Base-by-base conservation (phyloP, 768 basidiomycete species). In the Cyathus striatus region DNA sequence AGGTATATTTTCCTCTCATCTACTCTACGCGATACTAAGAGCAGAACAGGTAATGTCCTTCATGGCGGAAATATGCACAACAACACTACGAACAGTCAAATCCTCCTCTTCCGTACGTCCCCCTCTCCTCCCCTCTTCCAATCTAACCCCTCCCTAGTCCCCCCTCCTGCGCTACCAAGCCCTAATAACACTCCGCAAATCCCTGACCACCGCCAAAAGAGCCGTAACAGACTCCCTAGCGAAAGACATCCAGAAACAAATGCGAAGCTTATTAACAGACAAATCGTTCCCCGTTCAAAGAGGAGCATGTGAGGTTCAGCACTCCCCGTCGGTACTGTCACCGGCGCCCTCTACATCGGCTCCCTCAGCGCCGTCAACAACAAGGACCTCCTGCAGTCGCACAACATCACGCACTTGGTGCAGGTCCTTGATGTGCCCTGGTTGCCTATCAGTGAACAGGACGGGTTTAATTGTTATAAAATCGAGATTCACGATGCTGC, bases 211-310 rank as follows among this genome's bases (percentile, higher is more conserved):
- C 1, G 91, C 90, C 0, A 92, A 86, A 48, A 82, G 85, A 41
- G 91, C 91, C 0, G 72, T 95, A 1, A 81, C 88, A 0, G 95
- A 99, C 46, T 67, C 81, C 4, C 68, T 79, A 2, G 61, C 74
- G 42, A 92, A 79, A 57, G 96, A 99, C 53, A 75, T 94, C 36
- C 55, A 89, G 41, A 98, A 95, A 62, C 82, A 88, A 49, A 83
- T 87, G 69, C 82, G 76, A 53, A 71, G 74, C 25, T 80, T 78
- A 1, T 65, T 98, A 1, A 71, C 71, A 0, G 95, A 98, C 61
- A 93, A 90, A 63, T 81, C 84, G 5, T 66, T 91, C 3, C 78
- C 90, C 4, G 76, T 98, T 14, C 90, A 96, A 57, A 80, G 94
- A 18, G 90, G 80, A 2, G 83, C 85, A 6, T 76, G 90, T 20